Evolutionary conservation across 768 basidiomycete species (phyloP), one percentile per base, ranked within the genome.

Genomic region (Crepidotus variabilis): DNA sequence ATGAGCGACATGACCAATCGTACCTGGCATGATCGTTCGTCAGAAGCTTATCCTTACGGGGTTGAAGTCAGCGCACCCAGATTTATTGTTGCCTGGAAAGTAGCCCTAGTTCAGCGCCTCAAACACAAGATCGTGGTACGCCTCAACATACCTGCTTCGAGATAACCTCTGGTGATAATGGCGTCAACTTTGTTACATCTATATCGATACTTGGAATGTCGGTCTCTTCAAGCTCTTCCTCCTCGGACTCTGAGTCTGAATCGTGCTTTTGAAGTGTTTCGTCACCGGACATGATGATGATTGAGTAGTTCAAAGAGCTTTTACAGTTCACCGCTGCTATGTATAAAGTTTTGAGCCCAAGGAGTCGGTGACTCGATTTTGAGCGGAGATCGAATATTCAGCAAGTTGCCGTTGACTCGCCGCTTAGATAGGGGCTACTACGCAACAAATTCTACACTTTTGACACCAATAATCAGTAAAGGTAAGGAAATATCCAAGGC

Each of bases 1-100:
- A 79, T 94, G 94, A 18, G 96, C 96, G 81, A 99, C 96, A 83
- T 98, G 96, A 53, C 95, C 96, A 68, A 99, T 99, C 21, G 95
- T 99, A 62, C 93, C 95, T 93, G 63, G 20, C 35, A 62, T 65
- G 47, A 55, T 55, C 34, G 47, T 56, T 56, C 53, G 28, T 18
- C 36, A 39, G 14, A 8, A 14, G 16, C 14, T 24, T 46, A 47
- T 14, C 4, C 7, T 22, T 50, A 47, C 28, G 47, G 50, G 1
- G 66, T 65, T 46, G 32, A 21, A 24, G 39, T 39, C 10, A 18
- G 49, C 58, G n/a, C 58, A 94, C 94, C 94, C 65, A 94, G 76
- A 74, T 95, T 94, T 63, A 96, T 95, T 13, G 96, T 98, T 24
- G 95, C 96, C 90, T 97, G 70, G 50, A 47, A 24, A 45, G 56